These are phyloP conservation scores for Zygosaccharomyces bisporus DNA, from an alignment of 805 yeast species.

Conservation along the genomic window DNA sequence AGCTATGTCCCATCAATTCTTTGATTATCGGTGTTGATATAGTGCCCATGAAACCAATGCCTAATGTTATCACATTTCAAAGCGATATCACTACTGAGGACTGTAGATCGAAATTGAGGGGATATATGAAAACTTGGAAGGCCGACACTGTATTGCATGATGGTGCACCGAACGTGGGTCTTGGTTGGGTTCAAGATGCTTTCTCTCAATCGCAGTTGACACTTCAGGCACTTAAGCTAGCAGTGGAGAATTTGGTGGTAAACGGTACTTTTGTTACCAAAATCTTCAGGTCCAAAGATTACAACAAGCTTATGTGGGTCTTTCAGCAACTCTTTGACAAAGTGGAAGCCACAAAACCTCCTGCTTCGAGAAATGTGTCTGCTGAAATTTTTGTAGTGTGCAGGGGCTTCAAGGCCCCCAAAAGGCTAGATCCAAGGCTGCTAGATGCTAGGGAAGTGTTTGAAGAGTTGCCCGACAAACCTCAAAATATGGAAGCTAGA, in stretches of 20 bases:
- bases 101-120: conserved; percentile 90
- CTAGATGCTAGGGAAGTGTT: conserved; percentile 91
- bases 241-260: conserved; percentile 83
- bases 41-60: conserved; percentile 95
- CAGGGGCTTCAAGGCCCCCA: conserved; percentile 93
- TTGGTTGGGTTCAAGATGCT: conserved; percentile 99
- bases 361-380: conserved; percentile 97
- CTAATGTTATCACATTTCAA: conserved; percentile 90
- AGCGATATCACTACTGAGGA: conserved; percentile 98
- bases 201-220: conserved; percentile 96
- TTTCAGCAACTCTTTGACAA: conserved; percentile 92
- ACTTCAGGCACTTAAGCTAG: conserved; percentile 86
- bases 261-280: conserved; percentile 97
- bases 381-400: conserved; percentile 99
- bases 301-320: conserved; percentile 95
- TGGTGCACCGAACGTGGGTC: conserved; percentile 99
- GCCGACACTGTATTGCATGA: conserved; percentile 97
- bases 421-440: conserved; percentile 86
- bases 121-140: conserved; percentile 97
- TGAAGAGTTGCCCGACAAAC: conserved; percentile 78
- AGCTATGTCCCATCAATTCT: conserved; percentile 87
- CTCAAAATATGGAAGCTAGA: conserved; percentile 81
- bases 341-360: conserved; percentile 98
- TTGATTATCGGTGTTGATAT: conserved; percentile 98
- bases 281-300: conserved; percentile 97